Evolutionary conservation across 768 basidiomycete genomes (phyloP), one percentile per base, ranked within the genome.

Genomic region (Phallus indusiatus): DNA sequence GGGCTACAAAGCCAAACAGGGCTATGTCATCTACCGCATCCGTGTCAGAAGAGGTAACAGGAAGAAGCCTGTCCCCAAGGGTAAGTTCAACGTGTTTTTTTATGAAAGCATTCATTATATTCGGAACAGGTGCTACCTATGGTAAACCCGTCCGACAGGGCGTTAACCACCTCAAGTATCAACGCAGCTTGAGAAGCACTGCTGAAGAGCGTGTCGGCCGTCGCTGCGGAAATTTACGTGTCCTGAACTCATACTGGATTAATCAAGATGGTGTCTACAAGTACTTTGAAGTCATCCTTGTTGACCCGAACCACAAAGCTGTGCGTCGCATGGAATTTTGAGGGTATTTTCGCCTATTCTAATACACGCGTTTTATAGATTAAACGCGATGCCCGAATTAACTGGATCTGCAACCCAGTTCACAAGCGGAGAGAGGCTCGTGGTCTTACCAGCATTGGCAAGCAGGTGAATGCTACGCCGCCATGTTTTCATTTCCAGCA

Each of bases 1-100:
- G 63, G 96, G 96, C 53, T 99, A 98, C 86, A 99, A 97, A 80
- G 94, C 96, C 73, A 99, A 99, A 83, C 96, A 99, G 76, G 96
- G 96, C 68, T 99, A 93, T 72, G 88, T 98, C 64, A 75, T 99
- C 77, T 99, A 99, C 79, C 91, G 96, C 68, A 79, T 99, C 67
- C 90, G 96, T 65, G 95, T 99, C 64, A 86, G 96, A 68, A 84
- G 94, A 64, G 96, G 96, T 72, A 97, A 97, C 83, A 86, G 96
- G 78, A 99, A 99, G 81, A 96, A 94, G 82, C 94, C 88, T 63
- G 95, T 89, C 61, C 89, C 89, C 68, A 99, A 99, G 81, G 96
- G 95, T 93, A 59, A 55, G 77, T 70, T 34, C 12, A 14, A 53
- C 4, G 9, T 9, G 1, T 54, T 36, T 21, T 4, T 48, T 18